A percentile compares a stretch with the other conserved stretches of the same genome.
Evolutionary conservation across 192 early-diverging fungal genomes (phyloP).

Genomic region (Paraglomus occultum): DNA sequence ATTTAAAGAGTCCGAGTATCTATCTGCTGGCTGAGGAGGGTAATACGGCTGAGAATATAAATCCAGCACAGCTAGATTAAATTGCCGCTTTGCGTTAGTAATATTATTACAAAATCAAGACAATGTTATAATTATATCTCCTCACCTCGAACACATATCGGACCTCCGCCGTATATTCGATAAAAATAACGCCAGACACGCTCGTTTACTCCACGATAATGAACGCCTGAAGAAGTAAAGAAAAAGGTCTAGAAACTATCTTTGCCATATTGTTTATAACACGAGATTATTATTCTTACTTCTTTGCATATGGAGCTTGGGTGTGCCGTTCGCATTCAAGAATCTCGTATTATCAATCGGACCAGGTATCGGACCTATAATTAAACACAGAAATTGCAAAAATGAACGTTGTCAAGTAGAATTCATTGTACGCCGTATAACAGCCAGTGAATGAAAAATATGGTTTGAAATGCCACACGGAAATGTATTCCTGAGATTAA

Average conservation of each 20-base stretch:
- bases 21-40: too few species aligned
- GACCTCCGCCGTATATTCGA: slow-evolving; percentile 41
- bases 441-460: background rate
- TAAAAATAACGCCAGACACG: slow-evolving; percentile 41
- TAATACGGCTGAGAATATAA: too few species aligned
- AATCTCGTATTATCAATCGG: slow-evolving; percentile 41
- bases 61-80: too few species aligned
- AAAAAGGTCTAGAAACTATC: background rate
- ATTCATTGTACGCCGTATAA: background rate
- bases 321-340: slow-evolving; percentile 39
- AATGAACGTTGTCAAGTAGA: background rate
- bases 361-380: slow-evolving; percentile 35
- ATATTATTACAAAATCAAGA: too few species aligned
- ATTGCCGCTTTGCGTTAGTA: too few species aligned
- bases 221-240: slow-evolving; percentile 25
- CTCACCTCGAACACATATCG: slow-evolving; percentile 39
- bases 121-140: too few species aligned
- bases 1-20: too few species aligned
- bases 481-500: background rate
- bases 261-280: too few species aligned
- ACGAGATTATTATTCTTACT: slow-evolving; percentile 16
- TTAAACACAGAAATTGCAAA: background rate
- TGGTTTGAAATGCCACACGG: background rate
- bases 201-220: slow-evolving; percentile 42
- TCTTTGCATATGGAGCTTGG: slow-evolving; percentile 42